Evolutionary conservation across 768 basidiomycete genomes (phyloP).

Genomic region (Exidia glandulosa): DNA sequence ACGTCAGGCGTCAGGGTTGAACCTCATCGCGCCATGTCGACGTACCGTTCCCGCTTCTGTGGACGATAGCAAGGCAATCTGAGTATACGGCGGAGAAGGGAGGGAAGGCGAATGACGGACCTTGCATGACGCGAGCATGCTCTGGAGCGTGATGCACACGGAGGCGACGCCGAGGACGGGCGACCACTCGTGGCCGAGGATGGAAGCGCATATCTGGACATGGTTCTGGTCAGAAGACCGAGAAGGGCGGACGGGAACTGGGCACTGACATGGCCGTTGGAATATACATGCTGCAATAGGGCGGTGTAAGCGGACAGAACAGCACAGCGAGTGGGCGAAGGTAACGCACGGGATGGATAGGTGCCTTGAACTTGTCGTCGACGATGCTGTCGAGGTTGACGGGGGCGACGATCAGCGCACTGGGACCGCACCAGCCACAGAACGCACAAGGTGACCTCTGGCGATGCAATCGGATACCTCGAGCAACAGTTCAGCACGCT

Average conservation of each 20-base stretch:
- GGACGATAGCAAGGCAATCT: background rate
- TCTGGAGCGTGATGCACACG: constrained; percentile 78
- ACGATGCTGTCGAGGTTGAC: constrained; percentile 29
- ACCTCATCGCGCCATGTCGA: background rate
- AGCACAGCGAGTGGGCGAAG: background rate
- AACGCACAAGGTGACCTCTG: constrained; percentile 62
- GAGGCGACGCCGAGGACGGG: constrained; percentile 76
- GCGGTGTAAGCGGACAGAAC: constrained; percentile 1
- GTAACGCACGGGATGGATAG: constrained; percentile 62
- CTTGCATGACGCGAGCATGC: constrained; percentile 90
- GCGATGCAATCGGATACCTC: constrained; percentile 59
- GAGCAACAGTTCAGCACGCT: background rate
- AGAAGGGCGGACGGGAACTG: constrained; percentile 2
- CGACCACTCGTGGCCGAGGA: constrained; percentile 83
- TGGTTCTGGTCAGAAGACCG: constrained; percentile 5
- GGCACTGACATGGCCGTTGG: constrained; percentile 66
- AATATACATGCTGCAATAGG: constrained; percentile 61
- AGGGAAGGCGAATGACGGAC: constrained; percentile 24
- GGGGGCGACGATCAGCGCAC: background rate
- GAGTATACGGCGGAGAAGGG: background rate
- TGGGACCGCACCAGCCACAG: background rate
- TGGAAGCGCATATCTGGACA: constrained; percentile 74
- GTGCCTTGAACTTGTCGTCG: constrained; percentile 50
- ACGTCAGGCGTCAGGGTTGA: background rate
- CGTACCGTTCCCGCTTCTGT: constrained; percentile 56